A percentile compares a stretch with the other conserved stretches of the same genome.
phyloP scores from a whole-genome alignment of 495 filamentous ascomycete species.

The Tuber melanosporum region DNA sequence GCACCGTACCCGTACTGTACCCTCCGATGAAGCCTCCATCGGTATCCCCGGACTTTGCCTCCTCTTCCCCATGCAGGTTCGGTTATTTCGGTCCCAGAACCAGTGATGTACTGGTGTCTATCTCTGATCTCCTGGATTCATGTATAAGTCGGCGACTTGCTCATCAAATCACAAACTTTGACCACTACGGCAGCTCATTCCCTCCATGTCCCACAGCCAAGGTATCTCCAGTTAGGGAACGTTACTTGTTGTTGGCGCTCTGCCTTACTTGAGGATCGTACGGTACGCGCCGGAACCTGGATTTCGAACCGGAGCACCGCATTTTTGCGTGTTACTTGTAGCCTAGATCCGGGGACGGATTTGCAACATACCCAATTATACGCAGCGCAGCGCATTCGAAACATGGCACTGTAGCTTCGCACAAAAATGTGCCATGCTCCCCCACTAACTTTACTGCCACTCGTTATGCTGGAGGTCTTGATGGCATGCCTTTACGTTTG shows the following conservation, averaged over 20 bases:
- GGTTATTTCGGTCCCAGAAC: not conserved
- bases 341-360: not conserved
- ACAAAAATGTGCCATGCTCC: not conserved
- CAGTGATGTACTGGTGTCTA: not conserved
- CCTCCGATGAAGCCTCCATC: not conserved
- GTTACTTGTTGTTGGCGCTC: not conserved
- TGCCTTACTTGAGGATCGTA: not conserved
- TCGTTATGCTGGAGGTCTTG: not conserved
- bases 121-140: not conserved
- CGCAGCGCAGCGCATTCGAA: not conserved
- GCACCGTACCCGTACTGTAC: not conserved
- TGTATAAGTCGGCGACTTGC: constrained; percentile 4
- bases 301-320: not conserved
- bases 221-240: not conserved
- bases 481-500: not conserved
- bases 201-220: not conserved
- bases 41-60: not conserved
- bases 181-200: not conserved
- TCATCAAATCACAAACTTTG: not conserved
- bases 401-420: not conserved
- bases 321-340: not conserved
- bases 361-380: not conserved
- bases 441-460: not conserved
- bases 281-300: not conserved
- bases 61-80: not conserved